Conservation (phyloP, 2,329 filamentous ascomycete genomes). For the Botrytis medusae region DNA sequence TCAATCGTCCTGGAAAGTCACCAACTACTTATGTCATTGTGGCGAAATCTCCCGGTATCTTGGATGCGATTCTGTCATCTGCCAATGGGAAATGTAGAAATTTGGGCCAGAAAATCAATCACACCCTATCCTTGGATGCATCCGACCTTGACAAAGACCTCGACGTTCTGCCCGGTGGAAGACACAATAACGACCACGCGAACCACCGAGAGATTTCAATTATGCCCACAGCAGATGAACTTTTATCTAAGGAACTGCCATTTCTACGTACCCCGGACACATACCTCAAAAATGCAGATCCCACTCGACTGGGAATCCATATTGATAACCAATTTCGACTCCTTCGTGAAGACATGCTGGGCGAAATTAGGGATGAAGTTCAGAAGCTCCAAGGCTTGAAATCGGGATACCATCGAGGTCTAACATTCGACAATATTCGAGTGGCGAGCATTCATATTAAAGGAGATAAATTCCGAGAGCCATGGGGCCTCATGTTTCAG, state of each 20-base stretch:
- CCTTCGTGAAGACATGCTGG: constrained; percentile 69
- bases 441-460: constrained; percentile 28
- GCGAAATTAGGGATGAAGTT: constrained; percentile 62
- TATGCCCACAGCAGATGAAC: constrained; percentile 65
- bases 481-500: constrained; percentile 45
- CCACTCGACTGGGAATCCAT: constrained; percentile 49
- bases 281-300: constrained; percentile 46
- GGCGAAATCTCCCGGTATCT: constrained; percentile 36
- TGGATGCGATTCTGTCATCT: constrained; percentile 31
- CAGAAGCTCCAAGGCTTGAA: constrained; percentile 51
- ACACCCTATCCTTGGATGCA: constrained; percentile 37
- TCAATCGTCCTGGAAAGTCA: constrained; percentile 40
- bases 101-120: constrained; percentile 45
- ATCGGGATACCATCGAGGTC: constrained; percentile 44
- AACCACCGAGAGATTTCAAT: constrained; percentile 63
- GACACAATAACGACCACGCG: constrained; percentile 71
- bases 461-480: constrained; percentile 33
- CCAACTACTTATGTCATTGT: constrained; percentile 34
- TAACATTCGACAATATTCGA: constrained; percentile 40
- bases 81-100: constrained; percentile 36
- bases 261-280: constrained; percentile 54
- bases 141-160: constrained; percentile 23
- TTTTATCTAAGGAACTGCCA: constrained; percentile 51
- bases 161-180: constrained; percentile 53
- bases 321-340: constrained; percentile 72